Evolutionary conservation across 2,329 filamentous ascomycete species (phyloP), one percentile per base, ranked within the genome.

Genomic region (Scytalidium lignicola): DNA sequence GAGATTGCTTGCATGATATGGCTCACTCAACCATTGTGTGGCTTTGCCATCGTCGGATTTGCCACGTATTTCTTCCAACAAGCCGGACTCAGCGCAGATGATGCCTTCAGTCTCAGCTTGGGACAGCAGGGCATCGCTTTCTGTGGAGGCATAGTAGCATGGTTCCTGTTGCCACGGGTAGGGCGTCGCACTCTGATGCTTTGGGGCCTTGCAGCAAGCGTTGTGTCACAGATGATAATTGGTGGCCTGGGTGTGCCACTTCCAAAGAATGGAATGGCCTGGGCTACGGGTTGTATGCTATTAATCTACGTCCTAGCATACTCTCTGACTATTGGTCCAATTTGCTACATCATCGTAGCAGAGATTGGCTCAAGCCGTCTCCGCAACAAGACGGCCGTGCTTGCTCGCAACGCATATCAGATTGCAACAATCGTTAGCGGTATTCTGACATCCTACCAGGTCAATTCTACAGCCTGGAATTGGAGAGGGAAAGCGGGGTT

Each of bases 301-400:
- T 74, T 92, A 32, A 67, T 83, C 51, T 92, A 86, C 85, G 85
- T 90, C 2, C 73, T 92, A 47, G 79, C 84, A 58, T 95, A 95
- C 70, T 88, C 95, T 65, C 74, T 90, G 44, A 88, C 88, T 0
- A 88, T 95, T 44, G 90, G 90, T 28, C 92, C 90, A 0, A 88
- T 95, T 8, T 89, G 86, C 67, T 95, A 93, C 70, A 91, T 88
- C 0, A 79, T 95, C 9, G 89, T 95, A 6, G 80, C 86, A 1
- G 90, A 95, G 66, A 70, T 95, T 21, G 89, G 88, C 0, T 90
- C 88, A 0, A 81, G 88, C 17, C 80, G 90, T 1, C 75, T 95
- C 29, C 86, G 90, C 63, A 90, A 92, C 72, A 95, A 95, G 74
- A 95, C 90, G 1, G 86, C 95, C 23, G 90, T 92, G 1, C 76